Evolutionary conservation across 192 early-diverging fungal species (phyloP).

Genomic region (Linnemannia hyalina): DNA sequence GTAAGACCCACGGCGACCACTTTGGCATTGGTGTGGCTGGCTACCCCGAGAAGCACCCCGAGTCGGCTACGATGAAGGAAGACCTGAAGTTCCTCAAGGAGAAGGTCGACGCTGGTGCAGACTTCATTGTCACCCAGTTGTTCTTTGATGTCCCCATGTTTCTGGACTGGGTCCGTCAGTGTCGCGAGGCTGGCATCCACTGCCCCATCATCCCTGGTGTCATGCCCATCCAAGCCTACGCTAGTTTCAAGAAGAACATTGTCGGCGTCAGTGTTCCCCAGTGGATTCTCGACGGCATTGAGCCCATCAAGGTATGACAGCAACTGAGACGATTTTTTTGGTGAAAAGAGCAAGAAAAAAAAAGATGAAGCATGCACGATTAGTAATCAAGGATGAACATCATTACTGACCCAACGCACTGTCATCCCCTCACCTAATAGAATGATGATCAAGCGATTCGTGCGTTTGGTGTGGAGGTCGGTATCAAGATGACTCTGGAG

Average conservation of each 20-base stretch:
- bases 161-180: conserved; percentile 82
- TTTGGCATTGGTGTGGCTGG: conserved; percentile 98
- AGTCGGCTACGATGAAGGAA: conserved; percentile 77
- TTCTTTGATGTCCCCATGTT: conserved; percentile 95
- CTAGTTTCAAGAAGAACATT: conserved; percentile 93
- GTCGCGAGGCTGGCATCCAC: conserved; percentile 82
- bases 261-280: conserved; percentile 90
- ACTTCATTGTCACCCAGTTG: conserved; percentile 94
- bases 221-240: conserved; percentile 97
- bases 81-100: conserved; percentile 87
- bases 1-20: conserved; percentile 90
- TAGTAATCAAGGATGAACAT: not conserved
- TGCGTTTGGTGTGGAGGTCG: conserved; percentile 89
- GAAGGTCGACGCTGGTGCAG: conserved; percentile 94
- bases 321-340: no score
- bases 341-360: not conserved
- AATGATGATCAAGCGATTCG: conserved; percentile 97
- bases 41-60: conserved; percentile 95
- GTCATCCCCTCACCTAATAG: not conserved
- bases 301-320: conserved; percentile 88
- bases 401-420: not conserved
- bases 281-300: conserved; percentile 85
- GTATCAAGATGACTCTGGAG: conserved; percentile 86
- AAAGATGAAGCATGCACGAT: not conserved
- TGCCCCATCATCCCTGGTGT: conserved; percentile 93